Percentiles rank a stretch among this genome's conserved stretches.
Evolutionary conservation across 2,329 filamentous ascomycete genomes (phyloP).

Genomic region (Aureobasidium sp.): DNA sequence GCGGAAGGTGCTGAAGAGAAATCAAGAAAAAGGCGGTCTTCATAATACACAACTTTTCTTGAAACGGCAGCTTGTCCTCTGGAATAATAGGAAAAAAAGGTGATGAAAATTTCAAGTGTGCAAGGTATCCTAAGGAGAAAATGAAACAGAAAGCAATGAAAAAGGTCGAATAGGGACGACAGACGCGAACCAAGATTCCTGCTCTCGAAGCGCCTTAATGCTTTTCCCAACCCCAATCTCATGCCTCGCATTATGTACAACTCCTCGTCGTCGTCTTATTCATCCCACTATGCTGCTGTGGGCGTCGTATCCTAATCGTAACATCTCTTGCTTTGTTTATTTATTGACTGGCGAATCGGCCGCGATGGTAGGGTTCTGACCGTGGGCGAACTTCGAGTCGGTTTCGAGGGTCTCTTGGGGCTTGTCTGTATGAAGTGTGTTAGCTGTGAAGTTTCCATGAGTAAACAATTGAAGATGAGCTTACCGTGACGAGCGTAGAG

Average conservation of each 20-base stretch:
- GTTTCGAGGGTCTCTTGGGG: slow-evolving; percentile 44
- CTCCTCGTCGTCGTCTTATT: not conserved
- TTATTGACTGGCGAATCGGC: slow-evolving; percentile 39
- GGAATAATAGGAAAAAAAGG: not conserved
- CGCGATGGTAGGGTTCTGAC: slow-evolving; percentile 36
- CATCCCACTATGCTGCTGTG: not conserved
- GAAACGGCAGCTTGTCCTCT: not conserved
- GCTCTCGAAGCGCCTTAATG: slow-evolving; percentile 1
- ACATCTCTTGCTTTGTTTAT: not conserved
- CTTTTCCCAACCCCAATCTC: not conserved
- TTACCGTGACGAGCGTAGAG: slow-evolving; percentile 43
- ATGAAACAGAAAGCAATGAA: not conserved
- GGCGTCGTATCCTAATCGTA: not conserved
- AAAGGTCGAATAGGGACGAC: not conserved
- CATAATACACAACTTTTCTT: not conserved
- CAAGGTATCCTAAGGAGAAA: not conserved
- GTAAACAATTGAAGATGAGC: slow-evolving; percentile 15
- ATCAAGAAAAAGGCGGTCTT: not conserved
- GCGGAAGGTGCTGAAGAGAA: not conserved
- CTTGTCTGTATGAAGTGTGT: slow-evolving; percentile 32
- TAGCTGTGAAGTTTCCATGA: not conserved
- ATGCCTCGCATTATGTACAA: slow-evolving; percentile 9
- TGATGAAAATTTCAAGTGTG: not conserved
- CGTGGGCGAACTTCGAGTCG: slow-evolving; percentile 37
- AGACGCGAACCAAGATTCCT: slow-evolving; percentile 6